A percentile compares a stretch with the other conserved stretches of the same genome.
These are phyloP conservation scores for Pichia sp. DNA, from an alignment of 1,139 yeast genomes.

Conservation along the genomic window DNA sequence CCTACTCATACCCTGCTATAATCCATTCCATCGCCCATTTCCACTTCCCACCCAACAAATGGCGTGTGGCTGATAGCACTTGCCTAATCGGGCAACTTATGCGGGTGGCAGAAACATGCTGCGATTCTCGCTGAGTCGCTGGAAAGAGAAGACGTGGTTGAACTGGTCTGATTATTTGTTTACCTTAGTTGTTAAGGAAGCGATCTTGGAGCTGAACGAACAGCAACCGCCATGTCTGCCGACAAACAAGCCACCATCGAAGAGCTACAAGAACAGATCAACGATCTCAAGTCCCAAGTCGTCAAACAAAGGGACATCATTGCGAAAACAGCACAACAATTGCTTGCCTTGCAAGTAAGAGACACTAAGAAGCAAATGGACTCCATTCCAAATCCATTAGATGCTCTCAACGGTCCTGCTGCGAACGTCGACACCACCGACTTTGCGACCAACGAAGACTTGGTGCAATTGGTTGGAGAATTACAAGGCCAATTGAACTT, in stretches of 20 bases:
- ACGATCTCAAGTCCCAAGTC: constrained; percentile 49
- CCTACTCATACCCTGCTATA: too few relatives aligned
- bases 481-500: constrained; percentile 81
- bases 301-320: constrained; percentile 44
- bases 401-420: constrained; percentile 18
- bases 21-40: too few relatives aligned
- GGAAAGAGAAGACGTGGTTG: too few relatives aligned
- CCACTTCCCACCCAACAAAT: too few relatives aligned
- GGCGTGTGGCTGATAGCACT: too few relatives aligned
- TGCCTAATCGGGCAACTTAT: too few relatives aligned
- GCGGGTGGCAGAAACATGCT: too few relatives aligned
- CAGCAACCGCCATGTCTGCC: neutral
- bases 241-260: constrained; percentile 10
- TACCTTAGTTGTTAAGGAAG: too few relatives aligned
- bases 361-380: constrained; percentile 43
- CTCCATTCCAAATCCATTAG: constrained; percentile 32
- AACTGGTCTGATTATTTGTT: too few relatives aligned
- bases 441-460: constrained; percentile 75
- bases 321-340: constrained; percentile 73
- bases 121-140: too few relatives aligned
- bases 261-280: constrained; percentile 43
- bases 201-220: too few relatives aligned
- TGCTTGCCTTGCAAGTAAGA: constrained; percentile 63
- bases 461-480: constrained; percentile 84
- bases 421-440: constrained; percentile 49